Evolutionary conservation across 345 rosid species (phyloP), one percentile per base, ranked within the genome.

Genomic region (Euclidium syriacum): DNA sequence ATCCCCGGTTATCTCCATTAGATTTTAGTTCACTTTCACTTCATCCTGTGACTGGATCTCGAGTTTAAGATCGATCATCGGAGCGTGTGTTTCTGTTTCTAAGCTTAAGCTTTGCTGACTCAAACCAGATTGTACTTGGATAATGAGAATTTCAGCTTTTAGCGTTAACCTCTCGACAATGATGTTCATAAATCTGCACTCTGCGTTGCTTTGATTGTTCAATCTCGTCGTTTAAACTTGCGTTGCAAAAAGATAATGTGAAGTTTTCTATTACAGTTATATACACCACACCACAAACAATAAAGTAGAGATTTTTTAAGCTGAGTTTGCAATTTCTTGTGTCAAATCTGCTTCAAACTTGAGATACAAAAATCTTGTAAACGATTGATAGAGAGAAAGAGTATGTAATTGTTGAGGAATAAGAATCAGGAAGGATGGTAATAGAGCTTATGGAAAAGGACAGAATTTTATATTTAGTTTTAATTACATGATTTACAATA

Each of bases 1-100:
- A 94, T 94, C 81, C 99, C 99, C 15, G 99, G 78, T 58, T 94
- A 94, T 76, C 91, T 94, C 24, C 67, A 41, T 15, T 73, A 73
- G 65, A 6, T 1, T 41, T 46, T 44, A 63, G 23, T 36, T 71
- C 24, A 11, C 2, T 64, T 36, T 30, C 19, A 7, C 40, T 49
- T 42, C 2, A 0, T 20, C 65, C n/a, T 72, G 61, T 65, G 58
- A 44, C 34, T 36, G 35, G 25, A 12, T 56, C 59, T 49, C 26
- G 44, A 25, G 60, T 15, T 53, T 62, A 15, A 27, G 20, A 42
- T 51, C 30, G 10, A 34, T 53, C 62, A 6, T 7, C 43, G 30
- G 51, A 9, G 24, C 20, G 17, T 38, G 44, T 32, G 25, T 19
- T 15, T 5, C 6, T 7, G 52, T 7, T 43, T 27, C 1, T 25